These are phyloP conservation scores for Neoarthrinium moseri DNA, from an alignment of 2,329 filamentous ascomycete genomes.

Conservation along the genomic window DNA sequence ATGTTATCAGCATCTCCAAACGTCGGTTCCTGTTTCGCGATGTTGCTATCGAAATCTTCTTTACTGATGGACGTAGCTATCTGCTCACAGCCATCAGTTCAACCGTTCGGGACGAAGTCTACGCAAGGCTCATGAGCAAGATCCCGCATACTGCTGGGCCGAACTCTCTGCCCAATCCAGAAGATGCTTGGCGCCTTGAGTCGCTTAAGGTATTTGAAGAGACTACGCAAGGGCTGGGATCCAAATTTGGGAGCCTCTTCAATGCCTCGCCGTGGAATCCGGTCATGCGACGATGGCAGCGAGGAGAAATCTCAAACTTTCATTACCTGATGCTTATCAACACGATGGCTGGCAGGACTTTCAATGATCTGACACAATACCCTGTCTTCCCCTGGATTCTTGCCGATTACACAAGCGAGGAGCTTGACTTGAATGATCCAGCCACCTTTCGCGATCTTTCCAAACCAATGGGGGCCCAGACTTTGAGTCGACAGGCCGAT, in stretches of 20 bases:
- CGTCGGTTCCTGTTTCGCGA: slow-evolving; percentile 92
- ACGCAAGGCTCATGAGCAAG: slow-evolving; percentile 71
- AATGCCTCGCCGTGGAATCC: slow-evolving; percentile 79
- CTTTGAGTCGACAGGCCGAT: slow-evolving; percentile 69
- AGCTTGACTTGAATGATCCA: slow-evolving; percentile 82
- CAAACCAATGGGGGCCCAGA: slow-evolving; percentile 96
- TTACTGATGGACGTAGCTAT: slow-evolving; percentile 94
- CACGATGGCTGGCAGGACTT: slow-evolving; percentile 93
- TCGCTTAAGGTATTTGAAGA: slow-evolving; percentile 69
- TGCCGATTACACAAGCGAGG: slow-evolving; percentile 92
- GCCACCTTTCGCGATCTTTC: slow-evolving; percentile 86
- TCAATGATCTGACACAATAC: slow-evolving; percentile 97
- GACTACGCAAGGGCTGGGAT: slow-evolving; percentile 65
- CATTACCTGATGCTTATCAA: slow-evolving; percentile 99
- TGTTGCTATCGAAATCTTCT: slow-evolving; percentile 96
- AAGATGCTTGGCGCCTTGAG: slow-evolving; percentile 91
- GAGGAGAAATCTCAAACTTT: slow-evolving; percentile 96
- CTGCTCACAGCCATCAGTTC: slow-evolving; percentile 81
- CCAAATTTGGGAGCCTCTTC: slow-evolving; percentile 90
- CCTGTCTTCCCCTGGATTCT: slow-evolving; percentile 97
- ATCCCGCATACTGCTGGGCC: slow-evolving; percentile 76
- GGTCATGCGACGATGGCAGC: slow-evolving; percentile 84
- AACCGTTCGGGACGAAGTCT: slow-evolving; percentile 74
- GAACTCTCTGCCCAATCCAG: slow-evolving; percentile 69
- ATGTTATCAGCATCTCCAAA: slow-evolving; percentile 94